A percentile compares a stretch with the other conserved stretches of the same genome.
phyloP scores from a whole-genome alignment of 2,329 filamentous ascomycete genomes.

The Coniochaeta sp. region DNA sequence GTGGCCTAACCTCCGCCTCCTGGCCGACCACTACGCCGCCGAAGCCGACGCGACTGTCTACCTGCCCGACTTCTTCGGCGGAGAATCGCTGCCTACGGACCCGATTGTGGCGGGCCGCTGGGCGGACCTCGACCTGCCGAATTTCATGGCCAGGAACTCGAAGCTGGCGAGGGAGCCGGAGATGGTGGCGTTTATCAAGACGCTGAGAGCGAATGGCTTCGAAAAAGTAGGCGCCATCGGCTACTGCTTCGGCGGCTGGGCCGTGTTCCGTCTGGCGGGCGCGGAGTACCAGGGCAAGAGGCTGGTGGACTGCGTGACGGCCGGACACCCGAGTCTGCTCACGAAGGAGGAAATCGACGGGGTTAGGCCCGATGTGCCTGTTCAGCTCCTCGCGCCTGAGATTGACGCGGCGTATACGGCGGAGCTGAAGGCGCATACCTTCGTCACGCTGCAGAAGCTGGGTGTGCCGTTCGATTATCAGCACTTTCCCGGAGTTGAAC shows the following conservation, averaged over 20 bases:
- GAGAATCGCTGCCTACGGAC: slow-evolving; percentile 21
- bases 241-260: slow-evolving; percentile 47
- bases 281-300: slow-evolving; percentile 24
- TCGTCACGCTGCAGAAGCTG: slow-evolving; percentile 27
- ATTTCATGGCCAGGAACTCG: slow-evolving; percentile 26
- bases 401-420: slow-evolving; percentile 30
- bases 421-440: slow-evolving; percentile 37
- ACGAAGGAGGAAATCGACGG: slow-evolving; percentile 36
- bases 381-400: slow-evolving; percentile 45
- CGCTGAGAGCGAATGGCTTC: slow-evolving; percentile 23
- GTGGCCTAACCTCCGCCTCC: slow-evolving; percentile 36
- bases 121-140: slow-evolving; percentile 26
- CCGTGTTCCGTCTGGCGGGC: slow-evolving; percentile 30
- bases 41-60: slow-evolving; percentile 37
- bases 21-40: slow-evolving; percentile 40
- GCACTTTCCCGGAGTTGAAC: slow-evolving; percentile 40
- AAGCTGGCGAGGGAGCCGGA: slow-evolving; percentile 29
- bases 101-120: slow-evolving; percentile 17
- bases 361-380: slow-evolving; percentile 29
- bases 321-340: slow-evolving; percentile 36
- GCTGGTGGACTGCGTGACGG: slow-evolving; percentile 36
- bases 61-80: slow-evolving; percentile 39
- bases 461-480: slow-evolving; percentile 39
- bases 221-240: slow-evolving; percentile 33
- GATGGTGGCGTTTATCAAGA: slow-evolving; percentile 27